A percentile compares a stretch with the other conserved stretches of the same genome.
Conservation (phyloP, 345 rosid species). For the Microcos paniculata region DNA sequence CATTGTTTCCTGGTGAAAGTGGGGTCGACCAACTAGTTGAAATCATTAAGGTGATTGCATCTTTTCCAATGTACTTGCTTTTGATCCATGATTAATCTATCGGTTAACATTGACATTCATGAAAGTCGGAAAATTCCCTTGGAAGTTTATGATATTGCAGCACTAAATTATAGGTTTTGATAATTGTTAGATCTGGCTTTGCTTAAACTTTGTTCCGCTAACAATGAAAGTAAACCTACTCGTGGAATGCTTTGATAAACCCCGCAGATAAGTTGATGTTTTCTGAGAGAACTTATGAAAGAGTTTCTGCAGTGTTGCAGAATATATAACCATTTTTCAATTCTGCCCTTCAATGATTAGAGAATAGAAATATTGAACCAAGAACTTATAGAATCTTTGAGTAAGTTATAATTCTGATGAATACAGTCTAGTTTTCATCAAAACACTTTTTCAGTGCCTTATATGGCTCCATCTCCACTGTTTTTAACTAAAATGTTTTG, state of each 20-base stretch:
- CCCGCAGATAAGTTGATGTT: not conserved
- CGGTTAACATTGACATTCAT: not conserved
- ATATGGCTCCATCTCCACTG: not conserved
- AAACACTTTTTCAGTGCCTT: not conserved
- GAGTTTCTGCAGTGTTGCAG: not conserved
- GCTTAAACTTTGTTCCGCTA: not conserved
- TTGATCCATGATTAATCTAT: not conserved
- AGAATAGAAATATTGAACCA: not conserved
- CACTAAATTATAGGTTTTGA: not conserved
- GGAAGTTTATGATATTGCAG: not conserved
- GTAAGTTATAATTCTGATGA: not conserved
- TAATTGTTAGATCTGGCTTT: not conserved
- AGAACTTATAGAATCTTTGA: not conserved
- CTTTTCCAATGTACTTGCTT: not conserved
- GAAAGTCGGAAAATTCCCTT: not conserved
- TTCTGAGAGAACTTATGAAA: not conserved
- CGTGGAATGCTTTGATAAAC: not conserved
- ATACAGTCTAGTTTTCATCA: not conserved
- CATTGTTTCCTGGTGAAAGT: conserved; percentile 96
- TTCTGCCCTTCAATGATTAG: not conserved
- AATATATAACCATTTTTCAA: not conserved
- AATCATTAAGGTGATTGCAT: conserved; percentile 77
- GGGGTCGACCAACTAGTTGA: conserved; percentile 97
- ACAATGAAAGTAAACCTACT: conserved; percentile 3
- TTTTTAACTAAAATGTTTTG: not conserved